These are phyloP conservation scores for Pseudocercospora musae DNA, from an alignment of 2,329 filamentous ascomycete genomes.

Conservation along the genomic window DNA sequence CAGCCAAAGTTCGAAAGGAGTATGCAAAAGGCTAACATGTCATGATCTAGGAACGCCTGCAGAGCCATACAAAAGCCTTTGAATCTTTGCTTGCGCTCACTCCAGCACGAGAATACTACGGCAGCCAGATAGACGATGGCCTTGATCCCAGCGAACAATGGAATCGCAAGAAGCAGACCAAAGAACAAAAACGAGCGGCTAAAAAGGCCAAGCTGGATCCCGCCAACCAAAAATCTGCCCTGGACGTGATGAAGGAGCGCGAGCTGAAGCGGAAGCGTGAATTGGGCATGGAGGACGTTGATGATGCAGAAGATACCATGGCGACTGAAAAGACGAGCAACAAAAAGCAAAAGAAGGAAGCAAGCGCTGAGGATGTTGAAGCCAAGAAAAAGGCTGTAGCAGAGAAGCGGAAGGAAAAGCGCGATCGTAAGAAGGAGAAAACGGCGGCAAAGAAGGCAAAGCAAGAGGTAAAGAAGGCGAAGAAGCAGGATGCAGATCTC, in stretches of 20 bases:
- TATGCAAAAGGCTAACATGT: not conserved
- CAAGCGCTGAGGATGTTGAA: constrained; percentile 26
- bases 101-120: constrained; percentile 84
- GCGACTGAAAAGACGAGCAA: constrained; percentile 39
- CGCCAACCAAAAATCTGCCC: constrained; percentile 83
- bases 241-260: constrained; percentile 89
- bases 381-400: constrained; percentile 38
- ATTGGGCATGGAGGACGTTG: constrained; percentile 53
- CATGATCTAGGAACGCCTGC: constrained; percentile 49
- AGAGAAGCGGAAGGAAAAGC: constrained; percentile 44
- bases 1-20: not conserved
- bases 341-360: constrained; percentile 45
- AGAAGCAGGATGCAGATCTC: constrained; percentile 29
- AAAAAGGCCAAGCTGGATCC: constrained; percentile 89
- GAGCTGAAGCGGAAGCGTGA: constrained; percentile 69
- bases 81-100: constrained; percentile 84
- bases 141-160: constrained; percentile 87
- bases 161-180: constrained; percentile 93
- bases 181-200: constrained; percentile 77
- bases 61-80: constrained; percentile 68
- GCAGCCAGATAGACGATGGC: constrained; percentile 45
- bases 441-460: constrained; percentile 38
- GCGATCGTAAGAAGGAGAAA: constrained; percentile 47
- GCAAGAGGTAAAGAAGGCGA: constrained; percentile 39
- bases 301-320: constrained; percentile 33